Evolutionary conservation across 139 green algal species (phyloP), one percentile per base, ranked within the genome.

Genomic region (Protoeuglena noctilucae): DNA sequence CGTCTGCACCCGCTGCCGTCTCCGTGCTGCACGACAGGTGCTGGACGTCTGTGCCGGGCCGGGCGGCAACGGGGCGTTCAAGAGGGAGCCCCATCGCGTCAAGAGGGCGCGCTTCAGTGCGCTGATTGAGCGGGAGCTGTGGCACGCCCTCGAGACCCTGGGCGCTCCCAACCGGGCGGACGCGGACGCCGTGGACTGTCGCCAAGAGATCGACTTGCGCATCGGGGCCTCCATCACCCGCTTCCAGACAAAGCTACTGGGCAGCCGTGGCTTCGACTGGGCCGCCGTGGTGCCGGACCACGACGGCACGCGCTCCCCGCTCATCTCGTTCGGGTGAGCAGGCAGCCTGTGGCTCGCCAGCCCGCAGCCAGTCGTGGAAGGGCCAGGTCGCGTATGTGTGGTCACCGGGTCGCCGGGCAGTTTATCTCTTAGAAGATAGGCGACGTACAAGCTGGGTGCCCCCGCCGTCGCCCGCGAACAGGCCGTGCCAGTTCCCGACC

Each of bases 401-500:
- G n/a, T n/a, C n/a, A n/a, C n/a, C n/a, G n/a, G n/a, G n/a, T n/a
- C n/a, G n/a, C n/a, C n/a, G n/a, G n/a, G 34, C 34, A 43, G 34
- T 19, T 54, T 4, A n/a, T 54, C 21, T 54, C n/a, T 6, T 43
- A n/a, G n/a, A n/a, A n/a, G n/a, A n/a, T n/a, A n/a, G n/a, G n/a
- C n/a, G n/a, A n/a, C n/a, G n/a, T n/a, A n/a, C n/a, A n/a, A n/a
- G n/a, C n/a, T n/a, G n/a, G n/a, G 18, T 48, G 40, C 18, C 18
- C 40, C n/a, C n/a, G n/a, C n/a, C n/a, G n/a, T n/a, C n/a, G n/a
- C n/a, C n/a, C n/a, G n/a, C n/a, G n/a, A n/a, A 95, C 71, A 87
- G 87, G 2, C 88, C 88, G 25, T 96, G 88, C 66, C 89, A 97
- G 73, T 97, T 97, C 65, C 91, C 91, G 21, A 97, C 91, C 0